Conservation (phyloP, 257 asterid genomes). For the Ilex asprella region DNA sequence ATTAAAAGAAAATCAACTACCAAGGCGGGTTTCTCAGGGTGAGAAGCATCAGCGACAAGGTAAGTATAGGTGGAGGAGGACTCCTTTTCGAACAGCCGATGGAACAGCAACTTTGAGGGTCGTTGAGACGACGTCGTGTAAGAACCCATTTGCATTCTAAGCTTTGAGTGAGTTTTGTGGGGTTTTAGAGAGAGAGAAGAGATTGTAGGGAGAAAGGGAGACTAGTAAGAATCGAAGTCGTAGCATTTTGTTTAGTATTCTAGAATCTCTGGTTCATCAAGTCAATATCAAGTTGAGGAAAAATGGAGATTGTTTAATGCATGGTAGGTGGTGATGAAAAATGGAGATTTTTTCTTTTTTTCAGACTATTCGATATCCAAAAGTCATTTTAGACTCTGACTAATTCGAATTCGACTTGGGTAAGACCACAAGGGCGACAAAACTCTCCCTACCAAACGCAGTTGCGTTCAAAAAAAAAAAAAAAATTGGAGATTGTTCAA, state of each 20-base stretch:
- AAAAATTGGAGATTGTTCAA: too few relatives aligned
- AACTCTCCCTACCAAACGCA: too few relatives aligned
- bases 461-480: too few relatives aligned
- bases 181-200: not conserved
- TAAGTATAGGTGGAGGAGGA: conserved; percentile 91
- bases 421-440: too few relatives aligned
- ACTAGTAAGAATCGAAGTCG: conserved; percentile 7
- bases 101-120: conserved; percentile 52
- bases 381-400: too few relatives aligned
- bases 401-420: too few relatives aligned
- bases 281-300: too few relatives aligned
- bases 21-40: conserved; percentile 92
- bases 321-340: too few relatives aligned
- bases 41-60: conserved; percentile 85
- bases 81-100: conserved; percentile 93
- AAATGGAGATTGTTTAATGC: too few relatives aligned
- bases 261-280: too few relatives aligned
- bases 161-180: conserved; percentile 5
- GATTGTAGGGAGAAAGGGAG: not conserved
- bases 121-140: conserved; percentile 48
- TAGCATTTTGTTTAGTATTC: conserved; percentile 15
- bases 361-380: too few relatives aligned
- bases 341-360: too few relatives aligned
- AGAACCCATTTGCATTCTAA: conserved; percentile 46
- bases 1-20: conserved; percentile 18